Evolutionary conservation across 225 moss, liverwort and hornwort genomes (phyloP).

Genomic region (Sphagnum tenellum): DNA sequence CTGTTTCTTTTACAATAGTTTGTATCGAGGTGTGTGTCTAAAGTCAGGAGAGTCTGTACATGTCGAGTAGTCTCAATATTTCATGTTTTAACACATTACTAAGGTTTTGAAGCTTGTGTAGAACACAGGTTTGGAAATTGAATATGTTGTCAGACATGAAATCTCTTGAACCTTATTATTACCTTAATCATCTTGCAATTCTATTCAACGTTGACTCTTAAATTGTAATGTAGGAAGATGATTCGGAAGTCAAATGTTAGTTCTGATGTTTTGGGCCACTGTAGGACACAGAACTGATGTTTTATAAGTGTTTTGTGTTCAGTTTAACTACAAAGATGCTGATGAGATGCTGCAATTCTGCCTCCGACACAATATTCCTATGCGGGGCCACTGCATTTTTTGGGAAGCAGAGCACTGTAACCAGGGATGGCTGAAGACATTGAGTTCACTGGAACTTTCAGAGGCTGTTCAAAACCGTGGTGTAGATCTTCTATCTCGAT

Average conservation of each 20-base stretch:
- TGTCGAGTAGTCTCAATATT: no score
- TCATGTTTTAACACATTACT: no score
- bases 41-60: no score
- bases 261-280: background rate
- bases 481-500: slow-evolving; percentile 50
- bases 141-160: no score
- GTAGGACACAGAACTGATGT: slow-evolving; percentile 2
- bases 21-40: no score
- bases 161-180: no score
- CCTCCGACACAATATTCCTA: slow-evolving; percentile 40
- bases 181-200: no score
- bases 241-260: background rate
- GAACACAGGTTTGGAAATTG: no score
- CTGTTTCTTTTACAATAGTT: no score
- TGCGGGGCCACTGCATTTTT: slow-evolving; percentile 82
- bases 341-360: slow-evolving; percentile 72
- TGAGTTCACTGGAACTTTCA: slow-evolving; percentile 24
- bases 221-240: background rate
- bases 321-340: slow-evolving; percentile 55
- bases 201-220: no score
- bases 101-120: no score
- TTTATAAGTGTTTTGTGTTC: slow-evolving; percentile 8
- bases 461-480: slow-evolving; percentile 55
- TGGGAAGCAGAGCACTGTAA: slow-evolving; percentile 76
- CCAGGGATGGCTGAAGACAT: slow-evolving; percentile 66